Evolutionary conservation across 208 protist genomes (phyloP).

Genomic region (Angomonas ambiguus): DNA sequence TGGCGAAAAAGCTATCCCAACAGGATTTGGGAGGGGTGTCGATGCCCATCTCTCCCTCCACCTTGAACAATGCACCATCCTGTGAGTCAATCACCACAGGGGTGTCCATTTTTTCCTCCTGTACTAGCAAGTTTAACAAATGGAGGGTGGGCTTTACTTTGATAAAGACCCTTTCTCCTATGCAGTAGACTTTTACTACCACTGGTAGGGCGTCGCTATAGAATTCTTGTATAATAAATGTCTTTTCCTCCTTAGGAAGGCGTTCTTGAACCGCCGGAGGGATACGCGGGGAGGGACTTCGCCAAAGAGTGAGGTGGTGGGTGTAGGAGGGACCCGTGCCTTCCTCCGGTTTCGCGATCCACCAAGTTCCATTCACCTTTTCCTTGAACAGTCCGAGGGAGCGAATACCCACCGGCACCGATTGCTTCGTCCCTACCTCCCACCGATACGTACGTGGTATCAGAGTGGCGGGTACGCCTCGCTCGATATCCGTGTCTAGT

Average conservation of each 20-base stretch:
- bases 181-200: slow-evolving; percentile 83
- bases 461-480: slow-evolving; percentile 19
- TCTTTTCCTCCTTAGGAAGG: slow-evolving; percentile 32
- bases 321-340: slow-evolving; percentile 67
- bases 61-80: slow-evolving; percentile 37
- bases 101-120: slow-evolving; percentile 13
- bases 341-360: slow-evolving; percentile 79
- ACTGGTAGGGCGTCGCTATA: slow-evolving; percentile 54
- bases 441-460: slow-evolving; percentile 66
- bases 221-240: slow-evolving; percentile 75
- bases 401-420: slow-evolving; percentile 17
- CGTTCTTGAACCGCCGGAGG: slow-evolving; percentile 26
- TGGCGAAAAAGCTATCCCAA: slow-evolving; percentile 57
- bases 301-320: slow-evolving; percentile 76
- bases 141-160: slow-evolving; percentile 56
- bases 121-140: slow-evolving; percentile 24
- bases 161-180: slow-evolving; percentile 42
- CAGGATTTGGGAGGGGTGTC: not conserved
- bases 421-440: slow-evolving; percentile 9
- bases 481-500: slow-evolving; percentile 27
- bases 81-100: slow-evolving; percentile 68
- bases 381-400: slow-evolving; percentile 15
- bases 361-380: slow-evolving; percentile 29
- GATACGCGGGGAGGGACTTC: slow-evolving; percentile 18
- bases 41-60: slow-evolving; percentile 1